Evolutionary conservation across 2,329 filamentous ascomycete species (phyloP).

Genomic region (Diaporthe amygdali): DNA sequence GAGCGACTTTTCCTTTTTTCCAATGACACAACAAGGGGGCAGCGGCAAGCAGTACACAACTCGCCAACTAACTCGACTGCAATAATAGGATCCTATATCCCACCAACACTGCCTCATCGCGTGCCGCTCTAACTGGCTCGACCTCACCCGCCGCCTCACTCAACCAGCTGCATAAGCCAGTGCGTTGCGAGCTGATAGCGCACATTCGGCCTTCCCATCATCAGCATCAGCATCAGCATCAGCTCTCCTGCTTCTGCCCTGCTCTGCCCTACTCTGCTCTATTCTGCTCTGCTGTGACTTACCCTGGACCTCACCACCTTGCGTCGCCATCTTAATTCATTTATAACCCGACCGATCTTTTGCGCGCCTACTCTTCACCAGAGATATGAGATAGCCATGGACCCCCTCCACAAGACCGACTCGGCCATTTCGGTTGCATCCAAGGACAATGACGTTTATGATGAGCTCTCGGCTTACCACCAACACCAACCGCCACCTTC

Average conservation of each 20-base stretch:
- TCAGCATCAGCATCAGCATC: no score
- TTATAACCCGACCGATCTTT: neutral
- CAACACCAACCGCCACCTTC: neutral
- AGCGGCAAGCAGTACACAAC: neutral
- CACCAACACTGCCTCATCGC: neutral
- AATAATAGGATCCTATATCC: neutral
- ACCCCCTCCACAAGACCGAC: slow-evolving; percentile 26
- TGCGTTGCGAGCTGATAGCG: neutral
- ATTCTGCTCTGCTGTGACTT: neutral
- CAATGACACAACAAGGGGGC: neutral
- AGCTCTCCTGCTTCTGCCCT: neutral
- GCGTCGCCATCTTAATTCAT: neutral
- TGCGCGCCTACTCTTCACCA: neutral
- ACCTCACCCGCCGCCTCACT: neutral
- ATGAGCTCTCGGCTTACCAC: neutral
- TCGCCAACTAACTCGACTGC: neutral
- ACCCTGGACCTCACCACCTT: neutral
- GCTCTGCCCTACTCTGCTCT: neutral
- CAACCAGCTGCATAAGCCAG: neutral
- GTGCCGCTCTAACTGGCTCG: neutral
- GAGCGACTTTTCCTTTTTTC: neutral
- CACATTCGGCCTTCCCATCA: neutral
- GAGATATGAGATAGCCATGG: slow-evolving; percentile 16
- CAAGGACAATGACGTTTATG: slow-evolving; percentile 13
- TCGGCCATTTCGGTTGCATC: slow-evolving; percentile 27